Evolutionary conservation across 208 protist genomes (phyloP), one percentile per base, ranked within the genome.

Genomic region (Naegleria lovaniensis): DNA sequence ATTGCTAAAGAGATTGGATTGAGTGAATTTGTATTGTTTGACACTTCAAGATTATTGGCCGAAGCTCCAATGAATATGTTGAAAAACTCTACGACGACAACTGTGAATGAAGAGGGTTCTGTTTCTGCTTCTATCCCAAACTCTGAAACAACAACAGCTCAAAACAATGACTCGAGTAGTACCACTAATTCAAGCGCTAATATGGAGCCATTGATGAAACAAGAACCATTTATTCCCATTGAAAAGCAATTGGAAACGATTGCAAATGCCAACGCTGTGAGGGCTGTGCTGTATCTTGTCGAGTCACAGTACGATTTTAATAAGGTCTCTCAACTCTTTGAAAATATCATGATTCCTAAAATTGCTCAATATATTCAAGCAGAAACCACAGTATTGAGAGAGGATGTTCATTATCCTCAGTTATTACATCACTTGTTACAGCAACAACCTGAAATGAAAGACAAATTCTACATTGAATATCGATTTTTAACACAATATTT

Each of bases 381-480:
- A 33, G 67, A 79, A 36, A 79, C 67, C 2, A 36, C 29, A 79
- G 67, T 79, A 36, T 33, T 79, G 6, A 36, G 29, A 36, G 67
- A 79, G n/a, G 29, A 79, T 79, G 29, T 36, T 79, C 67, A 79
- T 33, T 79, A 79, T 36, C 67, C 67, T 36, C 29, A 79, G 36
- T 36, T 79, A 79, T 79, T 79, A 9, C 29, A 36, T 36, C 25
- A 25, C n/a, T 79, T 36, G 19, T 79, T 79, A 9, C 6, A 79
- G 19, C 5, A 79, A 33, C 16, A 79, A 36, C 19, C 16, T 36
- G 67, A 79, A 79, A 36, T 79, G 29, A 79, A 79, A 33, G 67
- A 79, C 29, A 79, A 79, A 79, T 79, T 79, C 29, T 79, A 79
- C 29, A 25, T 79, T 33, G 67, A 79, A 79, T 79, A 79, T 79